phyloP scores from a whole-genome alignment of 306 rosid genomes.

The Mimosa bimucronata region DNA sequence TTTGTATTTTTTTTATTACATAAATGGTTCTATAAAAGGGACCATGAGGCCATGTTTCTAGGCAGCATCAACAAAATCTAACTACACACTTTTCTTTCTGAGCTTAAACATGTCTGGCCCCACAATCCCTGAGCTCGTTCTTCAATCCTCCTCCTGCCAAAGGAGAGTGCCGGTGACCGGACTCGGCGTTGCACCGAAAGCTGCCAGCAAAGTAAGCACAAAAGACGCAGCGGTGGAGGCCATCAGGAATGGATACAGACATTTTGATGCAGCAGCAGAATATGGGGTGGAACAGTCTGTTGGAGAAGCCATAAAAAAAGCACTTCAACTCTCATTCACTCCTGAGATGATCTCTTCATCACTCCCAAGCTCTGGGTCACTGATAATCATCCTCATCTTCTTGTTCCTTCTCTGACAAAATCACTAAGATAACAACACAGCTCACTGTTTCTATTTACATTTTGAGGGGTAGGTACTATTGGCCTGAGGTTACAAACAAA shows the following conservation, averaged over 20 bases:
- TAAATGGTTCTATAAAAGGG: neutral
- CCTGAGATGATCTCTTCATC: conserved; percentile 48
- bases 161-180: conserved; percentile 46
- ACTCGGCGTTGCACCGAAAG: conserved; percentile 36
- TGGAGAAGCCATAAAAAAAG: conserved; percentile 51
- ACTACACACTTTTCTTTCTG: neutral
- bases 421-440: conserved; percentile 36
- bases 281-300: conserved; percentile 42
- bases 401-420: conserved; percentile 41
- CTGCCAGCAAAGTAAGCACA: conserved; percentile 41
- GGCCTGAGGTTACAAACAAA: too few relatives aligned
- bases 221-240: conserved; percentile 52
- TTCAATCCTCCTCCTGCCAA: neutral
- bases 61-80: neutral
- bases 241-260: conserved; percentile 51
- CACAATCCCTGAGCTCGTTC: neutral
- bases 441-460: too few relatives aligned
- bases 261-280: conserved; percentile 55
- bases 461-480: too few relatives aligned
- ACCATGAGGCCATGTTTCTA: neutral
- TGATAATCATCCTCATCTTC: conserved; percentile 48
- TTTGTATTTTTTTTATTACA: neutral
- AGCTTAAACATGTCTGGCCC: neutral
- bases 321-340: conserved; percentile 33
- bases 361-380: conserved; percentile 59